These are phyloP conservation scores for Saccharomyces kudriavzevii DNA, from an alignment of 805 yeast species.

Conservation along the genomic window DNA sequence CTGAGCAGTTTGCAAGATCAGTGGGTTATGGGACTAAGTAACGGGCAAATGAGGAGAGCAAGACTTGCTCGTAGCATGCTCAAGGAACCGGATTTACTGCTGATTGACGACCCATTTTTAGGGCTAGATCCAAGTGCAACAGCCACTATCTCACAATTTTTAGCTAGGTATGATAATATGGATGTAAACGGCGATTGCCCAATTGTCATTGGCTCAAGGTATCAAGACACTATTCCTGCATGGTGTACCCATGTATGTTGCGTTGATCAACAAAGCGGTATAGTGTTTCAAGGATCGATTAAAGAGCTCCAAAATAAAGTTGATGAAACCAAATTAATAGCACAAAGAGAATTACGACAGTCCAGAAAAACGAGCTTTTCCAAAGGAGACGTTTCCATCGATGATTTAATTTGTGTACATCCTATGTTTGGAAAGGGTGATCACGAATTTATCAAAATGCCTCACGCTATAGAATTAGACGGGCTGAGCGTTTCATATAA, in stretches of 20 bases:
- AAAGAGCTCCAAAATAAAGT: conserved; percentile 20
- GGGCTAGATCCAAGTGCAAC: conserved; percentile 81
- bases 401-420: conserved; percentile 20
- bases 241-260: conserved; percentile 74
- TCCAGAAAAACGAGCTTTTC: not conserved
- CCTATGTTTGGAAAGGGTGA: conserved; percentile 14
- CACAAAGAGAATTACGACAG: conserved; percentile 1
- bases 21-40: conserved; percentile 82
- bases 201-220: conserved; percentile 64
- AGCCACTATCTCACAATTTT: conserved; percentile 41
- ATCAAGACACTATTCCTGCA: conserved; percentile 65
- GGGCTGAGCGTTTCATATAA: conserved; percentile 59
- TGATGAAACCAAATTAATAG: conserved; percentile 13
- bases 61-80: conserved; percentile 71
- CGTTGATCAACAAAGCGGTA: conserved; percentile 45
- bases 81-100: conserved; percentile 51
- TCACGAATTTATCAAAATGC: conserved; percentile 8
- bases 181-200: conserved; percentile 27
- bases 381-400: conserved; percentile 6
- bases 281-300: conserved; percentile 42
- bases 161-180: conserved; percentile 13
- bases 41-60: conserved; percentile 91
- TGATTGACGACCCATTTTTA: conserved; percentile 86
- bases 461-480: conserved; percentile 43
- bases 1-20: conserved; percentile 51